Evolutionary conservation across 2,329 filamentous ascomycete species (phyloP).

Genomic region (Fusarium sp.): DNA sequence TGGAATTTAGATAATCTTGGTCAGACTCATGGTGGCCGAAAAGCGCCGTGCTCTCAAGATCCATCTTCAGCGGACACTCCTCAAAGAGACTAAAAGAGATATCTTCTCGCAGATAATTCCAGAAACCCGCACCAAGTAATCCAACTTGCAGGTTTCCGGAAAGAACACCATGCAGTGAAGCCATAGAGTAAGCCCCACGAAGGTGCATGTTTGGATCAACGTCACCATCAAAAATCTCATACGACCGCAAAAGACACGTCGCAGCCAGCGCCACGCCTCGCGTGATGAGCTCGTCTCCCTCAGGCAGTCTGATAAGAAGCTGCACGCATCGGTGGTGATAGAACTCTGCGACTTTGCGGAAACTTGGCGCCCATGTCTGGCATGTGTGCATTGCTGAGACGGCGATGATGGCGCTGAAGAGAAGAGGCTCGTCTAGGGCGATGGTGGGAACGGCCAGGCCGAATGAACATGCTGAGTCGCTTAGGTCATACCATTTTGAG

Average conservation of each 20-base stretch:
- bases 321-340: conserved; percentile 59
- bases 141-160: conserved; percentile 44
- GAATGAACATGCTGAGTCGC: conserved; percentile 56
- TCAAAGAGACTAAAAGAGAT: conserved; percentile 66
- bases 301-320: conserved; percentile 55
- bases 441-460: conserved; percentile 52
- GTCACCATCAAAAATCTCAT: conserved; percentile 61
- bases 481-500: conserved; percentile 63
- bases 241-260: conserved; percentile 62
- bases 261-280: conserved; percentile 60
- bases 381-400: conserved; percentile 59
- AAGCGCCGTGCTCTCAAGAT: conserved; percentile 47
- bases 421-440: conserved; percentile 56
- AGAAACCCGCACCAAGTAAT: conserved; percentile 59
- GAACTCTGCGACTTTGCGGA: conserved; percentile 51
- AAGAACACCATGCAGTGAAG: conserved; percentile 48
- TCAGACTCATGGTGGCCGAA: conserved; percentile 35
- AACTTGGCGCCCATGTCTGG: conserved; percentile 49
- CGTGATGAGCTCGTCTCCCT: conserved; percentile 48
- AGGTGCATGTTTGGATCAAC: conserved; percentile 60
- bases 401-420: conserved; percentile 61
- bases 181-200: conserved; percentile 61
- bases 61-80: conserved; percentile 58
- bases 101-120: conserved; percentile 66
- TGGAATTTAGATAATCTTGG: conserved; percentile 54